A percentile compares a stretch with the other conserved stretches of the same genome.
phyloP scores from a whole-genome alignment of 106 monocot species.

The Posidonia australis region DNA sequence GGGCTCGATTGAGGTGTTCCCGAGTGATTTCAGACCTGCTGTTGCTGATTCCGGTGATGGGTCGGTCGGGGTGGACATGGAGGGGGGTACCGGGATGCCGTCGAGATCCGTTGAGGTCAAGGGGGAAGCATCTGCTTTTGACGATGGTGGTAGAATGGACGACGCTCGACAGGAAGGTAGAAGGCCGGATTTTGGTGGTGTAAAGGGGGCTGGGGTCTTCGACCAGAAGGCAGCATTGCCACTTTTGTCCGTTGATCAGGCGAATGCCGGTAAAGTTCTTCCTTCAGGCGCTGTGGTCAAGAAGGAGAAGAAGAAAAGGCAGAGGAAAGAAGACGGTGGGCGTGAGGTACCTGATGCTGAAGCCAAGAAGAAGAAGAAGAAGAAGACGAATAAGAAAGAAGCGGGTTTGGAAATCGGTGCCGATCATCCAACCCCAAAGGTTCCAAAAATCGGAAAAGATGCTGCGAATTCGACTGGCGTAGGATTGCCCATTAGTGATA shows the following conservation, averaged over 20 bases:
- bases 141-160: not conserved
- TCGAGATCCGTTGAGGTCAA: not conserved
- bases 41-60: too few species aligned
- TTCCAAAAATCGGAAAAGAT: not conserved
- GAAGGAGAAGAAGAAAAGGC: conserved; percentile 3
- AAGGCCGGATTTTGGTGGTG: not conserved
- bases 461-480: not conserved
- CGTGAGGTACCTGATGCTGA: not conserved
- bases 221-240: not conserved
- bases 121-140: not conserved
- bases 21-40: not conserved
- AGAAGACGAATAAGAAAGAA: conserved; percentile 22
- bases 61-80: not conserved
- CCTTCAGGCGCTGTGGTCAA: conserved; percentile 3
- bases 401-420: not conserved
- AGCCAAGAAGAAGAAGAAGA: not conserved
- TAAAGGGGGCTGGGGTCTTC: not conserved
- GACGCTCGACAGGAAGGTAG: not conserved
- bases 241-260: not conserved
- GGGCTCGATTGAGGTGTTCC: not conserved
- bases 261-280: not conserved
- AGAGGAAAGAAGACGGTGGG: not conserved
- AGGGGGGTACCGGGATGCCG: not conserved
- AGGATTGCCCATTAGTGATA: not conserved
- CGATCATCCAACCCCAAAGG: conserved; percentile 1